Conservation (phyloP, 2,329 filamentous ascomycete genomes). For the Claviceps spartinae region DNA sequence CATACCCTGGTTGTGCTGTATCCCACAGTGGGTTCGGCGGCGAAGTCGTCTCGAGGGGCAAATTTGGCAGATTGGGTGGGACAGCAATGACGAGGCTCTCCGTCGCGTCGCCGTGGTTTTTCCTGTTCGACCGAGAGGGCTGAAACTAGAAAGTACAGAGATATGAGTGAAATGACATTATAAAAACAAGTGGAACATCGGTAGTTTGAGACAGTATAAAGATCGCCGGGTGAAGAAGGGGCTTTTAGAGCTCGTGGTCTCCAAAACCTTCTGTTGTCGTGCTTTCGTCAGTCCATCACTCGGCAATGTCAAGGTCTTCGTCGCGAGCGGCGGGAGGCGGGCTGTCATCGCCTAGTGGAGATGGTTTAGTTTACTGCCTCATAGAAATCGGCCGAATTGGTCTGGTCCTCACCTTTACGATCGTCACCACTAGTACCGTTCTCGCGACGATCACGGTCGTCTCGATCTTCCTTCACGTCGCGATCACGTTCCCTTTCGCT, state of each 20-base stretch:
- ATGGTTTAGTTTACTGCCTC: not conserved
- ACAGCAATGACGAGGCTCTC: slow-evolving; percentile 8
- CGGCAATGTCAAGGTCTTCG: slow-evolving; percentile 92
- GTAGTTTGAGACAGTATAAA: slow-evolving; percentile 3
- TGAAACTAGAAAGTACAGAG: slow-evolving; percentile 9
- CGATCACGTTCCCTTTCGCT: slow-evolving; percentile 38
- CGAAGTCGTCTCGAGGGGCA: slow-evolving; percentile 1
- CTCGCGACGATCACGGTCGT: slow-evolving; percentile 62
- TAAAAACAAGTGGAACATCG: not conserved
- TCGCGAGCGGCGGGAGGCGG: slow-evolving; percentile 62
- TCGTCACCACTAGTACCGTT: slow-evolving; percentile 75
- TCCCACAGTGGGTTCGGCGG: slow-evolving; percentile 1
- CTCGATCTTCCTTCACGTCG: slow-evolving; percentile 50
- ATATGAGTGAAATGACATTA: slow-evolving; percentile 6
- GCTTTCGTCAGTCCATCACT: slow-evolving; percentile 31
- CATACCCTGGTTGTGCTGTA: not conserved
- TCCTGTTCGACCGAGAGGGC: slow-evolving; percentile 10
- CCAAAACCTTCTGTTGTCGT: not conserved
- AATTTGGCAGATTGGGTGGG: not conserved
- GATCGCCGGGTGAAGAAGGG: slow-evolving; percentile 8
- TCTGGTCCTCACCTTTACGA: slow-evolving; percentile 56
- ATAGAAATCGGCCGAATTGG: not conserved
- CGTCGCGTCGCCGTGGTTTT: slow-evolving; percentile 9
- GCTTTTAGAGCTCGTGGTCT: slow-evolving; percentile 3
- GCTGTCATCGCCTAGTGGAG: slow-evolving; percentile 38